These are phyloP conservation scores for Emmonsia crescens DNA, from an alignment of 2,329 filamentous ascomycete genomes.

Conservation along the genomic window DNA sequence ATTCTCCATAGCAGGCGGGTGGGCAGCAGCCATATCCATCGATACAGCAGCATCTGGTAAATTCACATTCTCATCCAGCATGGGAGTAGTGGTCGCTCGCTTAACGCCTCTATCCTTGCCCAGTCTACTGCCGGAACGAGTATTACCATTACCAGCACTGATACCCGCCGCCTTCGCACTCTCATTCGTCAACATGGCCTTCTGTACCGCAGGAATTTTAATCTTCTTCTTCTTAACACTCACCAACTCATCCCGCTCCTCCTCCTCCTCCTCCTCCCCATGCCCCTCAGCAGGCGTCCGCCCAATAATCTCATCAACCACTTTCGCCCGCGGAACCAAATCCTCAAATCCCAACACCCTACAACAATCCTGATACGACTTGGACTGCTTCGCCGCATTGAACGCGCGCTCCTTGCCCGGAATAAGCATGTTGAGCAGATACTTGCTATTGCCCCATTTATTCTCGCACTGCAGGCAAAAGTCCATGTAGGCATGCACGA, in stretches of 20 bases:
- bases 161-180: slow-evolving; percentile 10
- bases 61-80: neutral
- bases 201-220: slow-evolving; percentile 8
- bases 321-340: slow-evolving; percentile 52
- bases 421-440: slow-evolving; percentile 71
- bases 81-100: neutral
- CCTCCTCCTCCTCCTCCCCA: neutral
- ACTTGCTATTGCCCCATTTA: slow-evolving; percentile 87
- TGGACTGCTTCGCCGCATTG: slow-evolving; percentile 50
- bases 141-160: neutral
- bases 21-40: neutral
- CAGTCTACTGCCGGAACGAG: neutral
- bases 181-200: slow-evolving; percentile 10
- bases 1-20: neutral
- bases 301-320: slow-evolving; percentile 53
- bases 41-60: neutral
- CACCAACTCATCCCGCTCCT: neutral
- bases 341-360: slow-evolving; percentile 53
- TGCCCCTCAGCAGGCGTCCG: neutral
- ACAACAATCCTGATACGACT: slow-evolving; percentile 61
- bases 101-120: neutral
- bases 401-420: slow-evolving; percentile 63
- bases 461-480: slow-evolving; percentile 69
- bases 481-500: slow-evolving; percentile 65
- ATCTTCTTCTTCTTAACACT: neutral